These are phyloP conservation scores for Schoenoplectus triqueter DNA, from an alignment of 202 grass and related monocot species.

Conservation along the genomic window DNA sequence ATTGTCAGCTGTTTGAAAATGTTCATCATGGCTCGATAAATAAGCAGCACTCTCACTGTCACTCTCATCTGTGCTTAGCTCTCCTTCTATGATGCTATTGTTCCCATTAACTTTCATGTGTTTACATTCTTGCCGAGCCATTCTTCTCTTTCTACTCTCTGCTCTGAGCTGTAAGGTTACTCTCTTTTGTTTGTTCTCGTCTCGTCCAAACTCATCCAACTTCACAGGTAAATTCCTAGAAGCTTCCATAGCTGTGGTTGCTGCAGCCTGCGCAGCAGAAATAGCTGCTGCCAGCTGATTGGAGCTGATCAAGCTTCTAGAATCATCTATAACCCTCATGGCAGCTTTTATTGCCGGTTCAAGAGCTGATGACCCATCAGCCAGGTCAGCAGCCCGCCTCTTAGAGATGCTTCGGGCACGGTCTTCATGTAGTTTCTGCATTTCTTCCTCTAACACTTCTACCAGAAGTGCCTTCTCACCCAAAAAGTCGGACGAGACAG, in stretches of 20 bases:
- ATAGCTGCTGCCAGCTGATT: conserved; percentile 68
- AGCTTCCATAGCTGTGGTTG: conserved; percentile 61
- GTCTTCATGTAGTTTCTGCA: conserved; percentile 83
- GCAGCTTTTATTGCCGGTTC: conserved; percentile 85
- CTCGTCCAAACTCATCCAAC: conserved; percentile 92
- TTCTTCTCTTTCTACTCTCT: conserved; percentile 66
- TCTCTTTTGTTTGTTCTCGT: conserved; percentile 73
- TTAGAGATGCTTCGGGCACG: conserved; percentile 61
- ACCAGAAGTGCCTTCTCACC: conserved; percentile 90
- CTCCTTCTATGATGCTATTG: conserved; percentile 70
- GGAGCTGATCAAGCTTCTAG: conserved; percentile 41
- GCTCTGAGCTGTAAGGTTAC: conserved; percentile 73
- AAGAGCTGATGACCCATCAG: conserved; percentile 69
- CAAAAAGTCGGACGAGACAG: conserved; percentile 89
- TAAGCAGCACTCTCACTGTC: conserved; percentile 84
- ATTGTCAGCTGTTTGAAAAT: conserved; percentile 70
- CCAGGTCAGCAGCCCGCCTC: conserved; percentile 65
- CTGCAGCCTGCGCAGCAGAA: conserved; percentile 72
- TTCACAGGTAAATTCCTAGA: conserved; percentile 63
- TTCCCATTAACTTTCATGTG: conserved; percentile 51
- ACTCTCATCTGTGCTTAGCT: conserved; percentile 97
- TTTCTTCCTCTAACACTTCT: conserved; percentile 89
- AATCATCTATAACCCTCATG: conserved; percentile 67
- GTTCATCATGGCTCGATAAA: conserved; percentile 70
- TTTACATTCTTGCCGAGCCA: conserved; percentile 63